Base-by-base conservation (phyloP, 2,329 filamentous ascomycete genomes). In the Periconia sp. region DNA sequence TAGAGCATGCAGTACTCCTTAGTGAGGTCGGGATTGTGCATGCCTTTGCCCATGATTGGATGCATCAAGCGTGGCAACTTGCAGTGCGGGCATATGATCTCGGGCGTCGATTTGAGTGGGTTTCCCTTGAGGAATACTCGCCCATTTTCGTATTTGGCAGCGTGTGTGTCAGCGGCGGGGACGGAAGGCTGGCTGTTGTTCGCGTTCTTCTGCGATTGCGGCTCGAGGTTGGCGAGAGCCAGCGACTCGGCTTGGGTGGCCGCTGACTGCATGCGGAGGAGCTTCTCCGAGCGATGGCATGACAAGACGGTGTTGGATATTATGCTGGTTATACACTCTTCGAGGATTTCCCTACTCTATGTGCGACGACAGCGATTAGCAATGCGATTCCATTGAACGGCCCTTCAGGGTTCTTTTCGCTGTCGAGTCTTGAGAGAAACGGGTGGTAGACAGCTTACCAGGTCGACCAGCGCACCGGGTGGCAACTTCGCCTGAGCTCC, bases 221-320 rank as follows among this genome's bases (percentile, higher is more conserved):
- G 66, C 45, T 74, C 68, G 63, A 73, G 63, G 55, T 60, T 67
- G 20, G 66, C 59, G 50, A 74, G 70, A 49, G 73, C 73, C 56
- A 73, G 63, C 40, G 67, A 68, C 57, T 76, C 73, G 56, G 72
- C 74, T 44, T 71, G 68, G 0, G 72, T 73, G 81, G 64, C 88
- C 82, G 55, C 87, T 82, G 59, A 83, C 76, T 63, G 85, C 85
- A 70, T 83, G 53, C 87, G 85, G 49, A 90, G 85, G 59, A 85
- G 83, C 78, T 92, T 92, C 76, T 93, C 90, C 62, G 89, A 83
- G 61, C 87, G 88, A 72, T 93, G 90, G 41, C 85, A 86, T 71
- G 89, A 85, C 65, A 91, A 81, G 59, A 91, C 79, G 48, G 91
- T 80, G 70, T 90, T 88, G 72, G 89, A 87, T 61, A 92, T 82